Percentiles rank a stretch among this genome's conserved stretches.
phyloP scores from a whole-genome alignment of 2,329 filamentous ascomycete species.

The Cryphonectria nitschkei region DNA sequence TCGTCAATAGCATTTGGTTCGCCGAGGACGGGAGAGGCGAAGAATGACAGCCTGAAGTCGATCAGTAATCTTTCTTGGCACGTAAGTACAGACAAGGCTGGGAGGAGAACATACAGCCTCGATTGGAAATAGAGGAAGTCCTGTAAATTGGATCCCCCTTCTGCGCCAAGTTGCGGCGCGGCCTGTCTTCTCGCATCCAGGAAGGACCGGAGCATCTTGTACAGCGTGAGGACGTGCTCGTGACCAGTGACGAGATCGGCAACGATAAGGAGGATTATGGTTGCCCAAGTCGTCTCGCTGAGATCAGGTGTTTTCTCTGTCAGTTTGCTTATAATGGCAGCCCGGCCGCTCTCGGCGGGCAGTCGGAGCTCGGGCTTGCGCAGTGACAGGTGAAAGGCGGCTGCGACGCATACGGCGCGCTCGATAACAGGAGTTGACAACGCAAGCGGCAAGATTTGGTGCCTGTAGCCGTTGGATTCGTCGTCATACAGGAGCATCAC shows the following conservation, averaged over 20 bases:
- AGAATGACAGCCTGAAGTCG: slow-evolving; percentile 18
- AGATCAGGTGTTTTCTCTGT: slow-evolving; percentile 15
- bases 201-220: slow-evolving; percentile 27
- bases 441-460: slow-evolving; percentile 26
- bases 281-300: slow-evolving; percentile 26
- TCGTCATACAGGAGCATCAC: slow-evolving; percentile 29
- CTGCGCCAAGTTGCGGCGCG: neutral
- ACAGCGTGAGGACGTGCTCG: slow-evolving; percentile 24
- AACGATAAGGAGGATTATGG: slow-evolving; percentile 24
- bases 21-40: slow-evolving; percentile 23
- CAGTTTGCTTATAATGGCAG: slow-evolving; percentile 23
- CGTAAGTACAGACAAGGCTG: neutral
- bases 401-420: slow-evolving; percentile 28
- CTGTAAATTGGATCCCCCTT: slow-evolving; percentile 1
- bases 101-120: slow-evolving; percentile 14
- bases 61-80: neutral
- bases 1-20: slow-evolving; percentile 21
- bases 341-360: slow-evolving; percentile 25
- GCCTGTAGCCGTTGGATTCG: slow-evolving; percentile 25
- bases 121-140: slow-evolving; percentile 25
- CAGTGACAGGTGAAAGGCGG: slow-evolving; percentile 27
- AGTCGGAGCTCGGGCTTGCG: slow-evolving; percentile 25
- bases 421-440: slow-evolving; percentile 22
- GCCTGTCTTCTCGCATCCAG: slow-evolving; percentile 18
- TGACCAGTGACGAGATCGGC: slow-evolving; percentile 26